These are phyloP conservation scores for Irpex lacteus DNA, from an alignment of 1,284 basidiomycete species.

Conservation along the genomic window DNA sequence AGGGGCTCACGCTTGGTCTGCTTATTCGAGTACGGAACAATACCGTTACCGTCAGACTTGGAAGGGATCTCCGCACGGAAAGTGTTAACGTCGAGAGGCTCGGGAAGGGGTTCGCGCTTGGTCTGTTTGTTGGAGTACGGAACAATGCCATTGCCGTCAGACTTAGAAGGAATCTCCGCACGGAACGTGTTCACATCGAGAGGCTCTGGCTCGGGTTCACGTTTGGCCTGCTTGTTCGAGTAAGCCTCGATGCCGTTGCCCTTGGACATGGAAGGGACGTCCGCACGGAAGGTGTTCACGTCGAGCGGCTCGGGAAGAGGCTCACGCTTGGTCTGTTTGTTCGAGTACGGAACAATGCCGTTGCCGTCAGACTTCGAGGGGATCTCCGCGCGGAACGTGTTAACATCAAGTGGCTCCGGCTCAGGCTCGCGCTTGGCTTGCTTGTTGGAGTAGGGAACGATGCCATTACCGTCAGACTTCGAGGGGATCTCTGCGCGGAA, in stretches of 20 bases:
- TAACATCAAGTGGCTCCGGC: constrained; percentile 10
- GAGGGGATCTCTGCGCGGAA: constrained; percentile 30
- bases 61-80: constrained; percentile 25
- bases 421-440: constrained; percentile 12
- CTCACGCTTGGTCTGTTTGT: constrained; percentile 17
- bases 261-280: constrained; percentile 24
- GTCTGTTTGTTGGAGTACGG: constrained; percentile 16
- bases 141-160: constrained; percentile 29
- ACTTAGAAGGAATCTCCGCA: constrained; percentile 29
- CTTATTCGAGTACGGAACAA: constrained; percentile 19
- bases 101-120: constrained; percentile 10
- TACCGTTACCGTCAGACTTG: constrained; percentile 29
- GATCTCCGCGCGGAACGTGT: constrained; percentile 22
- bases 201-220: neutral
- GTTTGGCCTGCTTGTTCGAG: constrained; percentile 17
- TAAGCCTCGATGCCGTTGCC: constrained; percentile 22
- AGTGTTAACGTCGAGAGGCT: constrained; percentile 1
- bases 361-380: constrained; percentile 24
- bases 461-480: constrained; percentile 19
- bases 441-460: constrained; percentile 17
- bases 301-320: constrained; percentile 14
- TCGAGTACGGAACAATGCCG: constrained; percentile 21
- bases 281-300: constrained; percentile 34
- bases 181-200: constrained; percentile 12
- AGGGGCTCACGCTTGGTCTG: neutral